Evolutionary conservation across 169 alveolate species (phyloP).

Genomic region (Cystoisospora suis): DNA sequence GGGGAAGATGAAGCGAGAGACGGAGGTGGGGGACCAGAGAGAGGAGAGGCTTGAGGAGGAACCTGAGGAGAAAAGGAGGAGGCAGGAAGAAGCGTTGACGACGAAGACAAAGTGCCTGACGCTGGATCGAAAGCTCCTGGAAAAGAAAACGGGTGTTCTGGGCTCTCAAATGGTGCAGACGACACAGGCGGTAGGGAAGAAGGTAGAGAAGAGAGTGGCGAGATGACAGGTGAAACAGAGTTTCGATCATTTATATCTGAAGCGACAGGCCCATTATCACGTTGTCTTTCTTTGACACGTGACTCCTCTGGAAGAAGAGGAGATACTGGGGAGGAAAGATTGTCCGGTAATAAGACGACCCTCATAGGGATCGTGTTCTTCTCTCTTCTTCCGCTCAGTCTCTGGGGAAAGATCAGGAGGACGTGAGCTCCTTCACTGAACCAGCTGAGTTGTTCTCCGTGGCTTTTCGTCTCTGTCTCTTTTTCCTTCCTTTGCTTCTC

Average conservation of each 20-base stretch:
- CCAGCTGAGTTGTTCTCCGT: not conserved
- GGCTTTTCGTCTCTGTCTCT: not conserved
- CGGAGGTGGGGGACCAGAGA: not conserved
- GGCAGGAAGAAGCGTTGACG: not conserved
- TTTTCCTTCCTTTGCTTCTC: not conserved
- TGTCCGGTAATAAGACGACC: too few species aligned
- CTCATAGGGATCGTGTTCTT: too few species aligned
- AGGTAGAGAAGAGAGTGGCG: not conserved
- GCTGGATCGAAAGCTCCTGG: not conserved
- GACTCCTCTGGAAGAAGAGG: too few species aligned
- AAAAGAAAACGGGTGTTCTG: not conserved
- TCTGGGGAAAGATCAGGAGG: not conserved
- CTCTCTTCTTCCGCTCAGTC: not conserved
- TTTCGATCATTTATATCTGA: too few species aligned
- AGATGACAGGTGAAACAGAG: too few species aligned
- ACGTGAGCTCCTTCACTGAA: not conserved
- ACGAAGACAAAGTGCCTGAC: not conserved
- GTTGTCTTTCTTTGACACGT: too few species aligned
- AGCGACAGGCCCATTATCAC: too few species aligned
- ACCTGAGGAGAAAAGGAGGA: not conserved
- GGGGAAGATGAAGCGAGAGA: not conserved
- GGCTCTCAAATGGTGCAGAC: too few species aligned
- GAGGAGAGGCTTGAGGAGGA: not conserved
- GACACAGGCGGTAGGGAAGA: too few species aligned
- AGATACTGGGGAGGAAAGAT: too few species aligned